Percentiles rank a stretch among this genome's conserved stretches.
These are phyloP conservation scores for Puccinia novopanici DNA, from an alignment of 1,284 basidiomycete species.

Conservation along the genomic window DNA sequence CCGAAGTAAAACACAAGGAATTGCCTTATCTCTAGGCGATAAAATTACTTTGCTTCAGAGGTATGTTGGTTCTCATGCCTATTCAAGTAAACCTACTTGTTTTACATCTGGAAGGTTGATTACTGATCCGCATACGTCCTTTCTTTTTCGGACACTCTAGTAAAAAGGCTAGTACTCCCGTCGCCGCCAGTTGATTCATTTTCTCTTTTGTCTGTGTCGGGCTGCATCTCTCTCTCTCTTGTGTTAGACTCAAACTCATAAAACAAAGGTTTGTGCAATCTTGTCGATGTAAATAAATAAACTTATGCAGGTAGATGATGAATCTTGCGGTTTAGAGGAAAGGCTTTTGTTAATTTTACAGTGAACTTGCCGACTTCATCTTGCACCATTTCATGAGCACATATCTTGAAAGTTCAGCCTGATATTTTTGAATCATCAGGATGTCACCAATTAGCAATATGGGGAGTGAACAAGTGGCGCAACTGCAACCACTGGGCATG, in stretches of 20 bases:
- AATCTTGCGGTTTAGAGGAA: neutral
- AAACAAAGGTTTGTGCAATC: neutral
- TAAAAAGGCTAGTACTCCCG: constrained; percentile 8
- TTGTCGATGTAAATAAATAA: constrained; percentile 11
- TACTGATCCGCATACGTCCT: neutral
- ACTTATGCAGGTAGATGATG: neutral
- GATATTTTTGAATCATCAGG: no score
- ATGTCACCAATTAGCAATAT: no score
- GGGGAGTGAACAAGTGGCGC: no score
- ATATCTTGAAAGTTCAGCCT: no score
- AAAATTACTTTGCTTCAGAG: constrained; percentile 64
- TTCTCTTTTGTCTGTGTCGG: neutral
- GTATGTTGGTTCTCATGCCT: constrained; percentile 17
- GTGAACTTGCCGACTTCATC: no score
- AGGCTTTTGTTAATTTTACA: neutral
- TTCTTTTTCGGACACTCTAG: neutral
- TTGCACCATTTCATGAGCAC: no score
- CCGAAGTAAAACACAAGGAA: constrained; percentile 90
- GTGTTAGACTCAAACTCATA: constrained; percentile 1
- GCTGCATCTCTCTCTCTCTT: neutral
- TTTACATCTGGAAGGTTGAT: neutral
- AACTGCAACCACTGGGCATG: no score
- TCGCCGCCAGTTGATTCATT: neutral
- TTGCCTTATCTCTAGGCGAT: constrained; percentile 89
- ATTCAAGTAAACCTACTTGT: neutral